A percentile compares a stretch with the other conserved stretches of the same genome.
These are phyloP conservation scores for Aspergillus pseudoglaucus DNA, from an alignment of 2,329 filamentous ascomycete genomes.

Conservation along the genomic window DNA sequence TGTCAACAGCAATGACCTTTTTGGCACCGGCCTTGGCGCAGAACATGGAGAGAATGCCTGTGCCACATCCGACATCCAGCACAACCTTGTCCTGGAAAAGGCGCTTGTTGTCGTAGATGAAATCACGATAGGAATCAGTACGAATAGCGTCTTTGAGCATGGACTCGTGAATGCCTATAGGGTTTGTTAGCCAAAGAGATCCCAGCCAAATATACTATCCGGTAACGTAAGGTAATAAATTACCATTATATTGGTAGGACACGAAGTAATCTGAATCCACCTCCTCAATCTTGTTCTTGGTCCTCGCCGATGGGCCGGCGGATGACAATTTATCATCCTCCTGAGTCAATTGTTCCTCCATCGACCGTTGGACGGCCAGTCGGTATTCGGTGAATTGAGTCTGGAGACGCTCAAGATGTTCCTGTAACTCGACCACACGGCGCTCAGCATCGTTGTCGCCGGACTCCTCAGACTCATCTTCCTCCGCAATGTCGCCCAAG, in stretches of 20 bases:
- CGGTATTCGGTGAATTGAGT: conserved; percentile 61
- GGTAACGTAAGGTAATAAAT: conserved; percentile 12
- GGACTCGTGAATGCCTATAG: conserved; percentile 77
- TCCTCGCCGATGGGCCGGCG: conserved; percentile 22
- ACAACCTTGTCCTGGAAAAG: conserved; percentile 81
- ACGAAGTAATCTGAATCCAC: conserved; percentile 58
- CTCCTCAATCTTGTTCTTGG: conserved; percentile 37
- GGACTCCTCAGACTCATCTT: conserved; percentile 22
- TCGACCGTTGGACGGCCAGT: conserved; percentile 57
- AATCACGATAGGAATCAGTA: conserved; percentile 88
- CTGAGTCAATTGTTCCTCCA: conserved; percentile 59
- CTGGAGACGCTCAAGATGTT: conserved; percentile 54
- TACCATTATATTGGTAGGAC: conserved; percentile 64
- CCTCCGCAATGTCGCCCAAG: conserved; percentile 66
- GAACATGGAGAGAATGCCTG: conserved; percentile 87
- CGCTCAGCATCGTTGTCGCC: conserved; percentile 35
- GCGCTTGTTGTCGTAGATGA: conserved; percentile 86
- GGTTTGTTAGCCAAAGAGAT: background rate
- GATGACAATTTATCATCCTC: conserved; percentile 40
- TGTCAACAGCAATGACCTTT: conserved; percentile 84
- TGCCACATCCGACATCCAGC: conserved; percentile 83
- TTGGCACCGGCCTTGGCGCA: conserved; percentile 83
- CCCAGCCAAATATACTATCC: too few relatives aligned
- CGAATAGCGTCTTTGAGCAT: conserved; percentile 90
- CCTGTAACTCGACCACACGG: conserved; percentile 54